Conservation (phyloP, 2,329 filamentous ascomycete species). For the Aspergillus pseudoglaucus region DNA sequence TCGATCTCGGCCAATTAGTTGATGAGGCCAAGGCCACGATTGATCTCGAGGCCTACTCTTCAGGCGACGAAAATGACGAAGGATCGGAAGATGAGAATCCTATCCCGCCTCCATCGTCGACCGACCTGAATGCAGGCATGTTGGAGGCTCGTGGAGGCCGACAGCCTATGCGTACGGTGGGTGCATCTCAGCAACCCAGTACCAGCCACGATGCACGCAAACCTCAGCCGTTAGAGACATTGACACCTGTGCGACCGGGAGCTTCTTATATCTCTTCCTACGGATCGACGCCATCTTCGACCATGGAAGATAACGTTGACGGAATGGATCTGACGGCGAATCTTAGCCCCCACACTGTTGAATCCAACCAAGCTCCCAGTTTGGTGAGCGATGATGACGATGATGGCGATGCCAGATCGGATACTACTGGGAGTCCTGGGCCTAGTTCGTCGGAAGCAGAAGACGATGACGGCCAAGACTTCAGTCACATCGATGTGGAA, state of each 20-base stretch:
- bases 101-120: conserved; percentile 22
- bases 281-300: conserved; percentile 30
- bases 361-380: conserved; percentile 71
- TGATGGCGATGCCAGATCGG: conserved; percentile 58
- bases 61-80: conserved; percentile 36
- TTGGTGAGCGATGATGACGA: conserved; percentile 66
- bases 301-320: conserved; percentile 43
- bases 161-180: conserved; percentile 53
- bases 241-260: conserved; percentile 27
- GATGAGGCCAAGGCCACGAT: conserved; percentile 46
- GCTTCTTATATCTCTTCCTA: conserved; percentile 23
- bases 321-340: conserved; percentile 40
- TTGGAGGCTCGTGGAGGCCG: conserved; percentile 25
- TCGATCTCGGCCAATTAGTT: conserved; percentile 55
- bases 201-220: conserved; percentile 52
- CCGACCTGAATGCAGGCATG: conserved; percentile 10
- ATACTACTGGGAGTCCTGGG: conserved; percentile 56
- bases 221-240: conserved; percentile 34
- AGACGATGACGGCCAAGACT: conserved; percentile 51
- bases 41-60: conserved; percentile 34
- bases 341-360: conserved; percentile 61
- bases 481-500: conserved; percentile 40
- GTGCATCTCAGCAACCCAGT: conserved; percentile 37
- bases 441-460: conserved; percentile 42
- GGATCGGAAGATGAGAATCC: conserved; percentile 18